A percentile compares a stretch with the other conserved stretches of the same genome.
phyloP scores from a whole-genome alignment of 148 eudicot species.

The Pharnaceum exiguum region DNA sequence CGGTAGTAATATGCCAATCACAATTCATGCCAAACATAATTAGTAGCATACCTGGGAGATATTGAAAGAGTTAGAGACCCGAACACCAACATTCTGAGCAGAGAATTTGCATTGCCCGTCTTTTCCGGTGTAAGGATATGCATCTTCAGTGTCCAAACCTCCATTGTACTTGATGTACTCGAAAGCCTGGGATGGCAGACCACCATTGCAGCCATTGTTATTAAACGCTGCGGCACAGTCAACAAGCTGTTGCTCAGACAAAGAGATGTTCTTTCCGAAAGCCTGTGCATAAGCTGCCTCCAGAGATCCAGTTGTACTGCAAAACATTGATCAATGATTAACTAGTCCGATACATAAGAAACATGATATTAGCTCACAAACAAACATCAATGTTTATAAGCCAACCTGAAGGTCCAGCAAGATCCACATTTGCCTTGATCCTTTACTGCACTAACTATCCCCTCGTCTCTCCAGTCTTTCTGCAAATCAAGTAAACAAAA shows the following conservation, averaged over 20 bases:
- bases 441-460: constrained; percentile 94
- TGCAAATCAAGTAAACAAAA: constrained; percentile 31
- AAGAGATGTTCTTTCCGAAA: constrained; percentile 67
- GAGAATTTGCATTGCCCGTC: constrained; percentile 73
- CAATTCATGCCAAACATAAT: not conserved
- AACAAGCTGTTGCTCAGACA: constrained; percentile 98
- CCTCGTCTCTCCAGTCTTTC: constrained; percentile 93
- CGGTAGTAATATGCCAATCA: not conserved
- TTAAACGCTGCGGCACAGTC: constrained; percentile 87
- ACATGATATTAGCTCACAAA: too few relatives aligned
- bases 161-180: constrained; percentile 92
- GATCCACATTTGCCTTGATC: constrained; percentile 91
- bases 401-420: constrained; percentile 99
- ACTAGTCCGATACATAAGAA: too few relatives aligned
- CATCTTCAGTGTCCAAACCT: constrained; percentile 91
- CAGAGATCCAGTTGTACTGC: constrained; percentile 92
- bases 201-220: constrained; percentile 88
- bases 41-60: constrained; percentile 61
- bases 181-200: constrained; percentile 96
- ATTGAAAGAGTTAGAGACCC: constrained; percentile 73
- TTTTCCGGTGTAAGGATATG: constrained; percentile 79
- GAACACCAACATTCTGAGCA: constrained; percentile 63
- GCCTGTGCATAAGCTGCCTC: constrained; percentile 99
- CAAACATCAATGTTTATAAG: not conserved
- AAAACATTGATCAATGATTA: constrained; percentile 2